Conservation (phyloP, 352 stramenopile species). For the Globisporangium apiculatum region DNA sequence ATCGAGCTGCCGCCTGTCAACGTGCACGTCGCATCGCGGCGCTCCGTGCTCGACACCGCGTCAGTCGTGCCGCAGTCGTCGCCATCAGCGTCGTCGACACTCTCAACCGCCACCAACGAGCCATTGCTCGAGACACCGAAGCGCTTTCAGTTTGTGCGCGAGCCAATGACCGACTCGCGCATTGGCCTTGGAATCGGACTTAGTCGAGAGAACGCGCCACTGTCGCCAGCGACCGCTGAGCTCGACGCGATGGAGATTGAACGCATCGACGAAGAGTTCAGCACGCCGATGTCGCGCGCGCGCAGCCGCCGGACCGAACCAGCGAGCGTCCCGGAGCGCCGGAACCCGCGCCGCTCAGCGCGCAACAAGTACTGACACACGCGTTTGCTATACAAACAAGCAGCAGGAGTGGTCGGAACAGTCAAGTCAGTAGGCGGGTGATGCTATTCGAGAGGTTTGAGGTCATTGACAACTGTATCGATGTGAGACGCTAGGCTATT, state of each 20-base stretch:
- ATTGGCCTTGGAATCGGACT: slow-evolving; percentile 12
- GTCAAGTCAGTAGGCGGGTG: no score
- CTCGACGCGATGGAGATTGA: slow-evolving; percentile 72
- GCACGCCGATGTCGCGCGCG: slow-evolving; percentile 50
- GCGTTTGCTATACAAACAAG: no score
- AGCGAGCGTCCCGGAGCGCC: slow-evolving; percentile 52
- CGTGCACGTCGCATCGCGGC: slow-evolving; percentile 17
- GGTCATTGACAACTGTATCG: no score
- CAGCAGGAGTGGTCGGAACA: no score
- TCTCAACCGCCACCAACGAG: slow-evolving; percentile 9
- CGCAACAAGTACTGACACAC: slow-evolving; percentile 51
- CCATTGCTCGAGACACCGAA: slow-evolving; percentile 54
- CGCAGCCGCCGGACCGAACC: slow-evolving; percentile 48
- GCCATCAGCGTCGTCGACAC: slow-evolving; percentile 15
- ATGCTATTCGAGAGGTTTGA: no score
- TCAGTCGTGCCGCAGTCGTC: slow-evolving; percentile 19
- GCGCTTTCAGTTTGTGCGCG: slow-evolving; percentile 71
- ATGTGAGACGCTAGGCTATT: no score
- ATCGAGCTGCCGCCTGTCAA: slow-evolving; percentile 14
- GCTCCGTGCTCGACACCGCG: slow-evolving; percentile 16
- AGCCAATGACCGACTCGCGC: slow-evolving; percentile 57
- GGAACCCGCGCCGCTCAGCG: slow-evolving; percentile 63
- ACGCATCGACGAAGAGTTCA: slow-evolving; percentile 79
- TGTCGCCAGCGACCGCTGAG: slow-evolving; percentile 53
- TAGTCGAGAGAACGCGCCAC: slow-evolving; percentile 4